These are phyloP conservation scores for Colletotrichum noveboracense DNA, from an alignment of 2,329 filamentous ascomycete genomes.

Conservation along the genomic window DNA sequence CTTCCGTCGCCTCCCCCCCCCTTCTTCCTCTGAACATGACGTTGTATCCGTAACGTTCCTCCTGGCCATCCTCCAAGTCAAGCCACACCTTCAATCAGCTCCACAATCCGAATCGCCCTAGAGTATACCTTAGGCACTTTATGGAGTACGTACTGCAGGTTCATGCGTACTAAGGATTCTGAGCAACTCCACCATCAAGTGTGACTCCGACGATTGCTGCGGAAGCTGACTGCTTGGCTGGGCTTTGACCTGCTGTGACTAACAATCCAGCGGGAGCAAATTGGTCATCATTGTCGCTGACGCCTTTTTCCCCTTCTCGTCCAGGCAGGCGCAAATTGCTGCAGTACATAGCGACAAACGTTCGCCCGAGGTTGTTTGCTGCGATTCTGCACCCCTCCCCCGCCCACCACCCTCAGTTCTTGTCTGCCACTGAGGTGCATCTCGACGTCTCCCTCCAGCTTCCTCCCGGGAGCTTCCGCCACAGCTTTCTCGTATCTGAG, in stretches of 20 bases:
- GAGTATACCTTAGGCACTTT: neutral
- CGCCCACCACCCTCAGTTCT: neutral
- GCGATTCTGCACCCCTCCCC: neutral
- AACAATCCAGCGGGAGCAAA: neutral
- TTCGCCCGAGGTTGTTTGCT: constrained; percentile 9
- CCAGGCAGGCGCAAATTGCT: neutral
- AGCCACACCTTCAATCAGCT: neutral
- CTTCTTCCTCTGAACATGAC: neutral
- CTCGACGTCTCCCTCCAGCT: neutral
- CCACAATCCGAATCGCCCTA: neutral
- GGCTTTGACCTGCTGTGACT: constrained; percentile 6
- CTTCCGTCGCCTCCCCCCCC: neutral
- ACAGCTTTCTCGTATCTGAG: neutral
- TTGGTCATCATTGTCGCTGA: neutral
- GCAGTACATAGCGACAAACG: constrained; percentile 14
- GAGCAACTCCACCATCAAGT: neutral
- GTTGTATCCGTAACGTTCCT: constrained; percentile 2
- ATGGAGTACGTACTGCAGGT: neutral
- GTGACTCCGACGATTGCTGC: neutral
- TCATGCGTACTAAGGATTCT: neutral
- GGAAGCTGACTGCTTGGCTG: neutral
- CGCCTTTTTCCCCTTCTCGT: neutral
- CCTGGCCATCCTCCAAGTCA: neutral
- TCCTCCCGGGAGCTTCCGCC: neutral
- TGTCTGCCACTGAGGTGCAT: neutral